These are phyloP conservation scores for Salix arbutifolia DNA, from an alignment of 345 rosid genomes.

Conservation along the genomic window DNA sequence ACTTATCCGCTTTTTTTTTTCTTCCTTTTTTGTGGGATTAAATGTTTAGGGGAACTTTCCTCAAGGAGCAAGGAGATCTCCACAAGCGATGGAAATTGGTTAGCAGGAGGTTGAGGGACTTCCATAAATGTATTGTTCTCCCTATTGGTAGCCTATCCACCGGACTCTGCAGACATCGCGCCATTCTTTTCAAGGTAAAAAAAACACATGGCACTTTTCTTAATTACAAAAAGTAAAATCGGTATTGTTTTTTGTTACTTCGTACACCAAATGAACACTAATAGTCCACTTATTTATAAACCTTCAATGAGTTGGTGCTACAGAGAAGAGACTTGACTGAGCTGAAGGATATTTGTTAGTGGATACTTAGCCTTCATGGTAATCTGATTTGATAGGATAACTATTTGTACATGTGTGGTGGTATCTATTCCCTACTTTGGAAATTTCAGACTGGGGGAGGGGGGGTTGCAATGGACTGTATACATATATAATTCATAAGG, in stretches of 20 bases:
- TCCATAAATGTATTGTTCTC: constrained; percentile 65
- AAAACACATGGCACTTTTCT: not conserved
- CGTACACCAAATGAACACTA: no score
- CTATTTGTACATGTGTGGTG: no score
- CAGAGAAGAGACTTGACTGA: not conserved
- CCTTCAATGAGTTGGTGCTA: not conserved
- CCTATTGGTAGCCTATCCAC: constrained; percentile 81
- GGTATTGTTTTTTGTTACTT: no score
- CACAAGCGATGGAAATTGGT: constrained; percentile 72
- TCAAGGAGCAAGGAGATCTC: constrained; percentile 77
- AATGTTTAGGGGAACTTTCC: constrained; percentile 65
- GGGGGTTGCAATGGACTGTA: no score
- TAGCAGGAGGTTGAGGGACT: constrained; percentile 64
- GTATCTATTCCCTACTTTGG: no score
- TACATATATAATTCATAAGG: no score
- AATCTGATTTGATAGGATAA: not conserved
- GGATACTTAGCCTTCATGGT: not conserved
- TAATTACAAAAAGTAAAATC: no score
- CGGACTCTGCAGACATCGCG: constrained; percentile 96
- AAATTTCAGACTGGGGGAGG: no score
- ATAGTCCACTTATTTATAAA: not conserved
- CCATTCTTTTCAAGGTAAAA: constrained; percentile 81
- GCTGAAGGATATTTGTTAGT: not conserved
- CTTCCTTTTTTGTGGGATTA: not conserved
- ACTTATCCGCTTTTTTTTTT: not conserved